phyloP scores from a whole-genome alignment of 345 rosid species.

The Pistacia integerrima region DNA sequence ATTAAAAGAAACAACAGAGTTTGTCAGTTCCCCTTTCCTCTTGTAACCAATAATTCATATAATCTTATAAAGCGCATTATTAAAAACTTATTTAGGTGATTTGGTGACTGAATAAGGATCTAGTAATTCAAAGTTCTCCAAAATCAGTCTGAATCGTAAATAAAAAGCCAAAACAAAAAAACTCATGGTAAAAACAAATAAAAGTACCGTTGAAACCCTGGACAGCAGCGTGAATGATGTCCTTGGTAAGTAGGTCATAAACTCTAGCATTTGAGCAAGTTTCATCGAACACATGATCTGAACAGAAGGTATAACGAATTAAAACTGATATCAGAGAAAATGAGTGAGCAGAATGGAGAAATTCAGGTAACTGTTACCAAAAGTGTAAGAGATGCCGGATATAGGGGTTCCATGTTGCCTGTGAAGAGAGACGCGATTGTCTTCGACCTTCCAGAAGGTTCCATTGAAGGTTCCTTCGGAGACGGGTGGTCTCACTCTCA shows the following conservation, averaged over 20 bases:
- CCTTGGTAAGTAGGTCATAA: constrained; percentile 80
- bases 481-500: constrained; percentile 66
- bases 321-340: neutral
- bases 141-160: neutral
- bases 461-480: constrained; percentile 40
- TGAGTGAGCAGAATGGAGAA: neutral
- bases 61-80: too few species aligned
- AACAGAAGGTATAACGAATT: neutral
- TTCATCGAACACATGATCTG: constrained; percentile 87
- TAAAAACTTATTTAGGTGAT: too few species aligned
- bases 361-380: constrained; percentile 46
- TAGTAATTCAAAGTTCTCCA: neutral
- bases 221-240: constrained; percentile 72
- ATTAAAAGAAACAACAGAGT: too few species aligned
- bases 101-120: neutral
- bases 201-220: constrained; percentile 81
- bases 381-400: constrained; percentile 64
- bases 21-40: too few species aligned
- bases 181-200: neutral
- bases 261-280: constrained; percentile 61
- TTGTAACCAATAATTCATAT: too few species aligned
- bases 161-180: neutral
- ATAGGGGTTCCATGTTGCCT: constrained; percentile 67
- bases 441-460: constrained; percentile 60
- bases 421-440: constrained; percentile 80